Evolutionary conservation across 805 yeast genomes (phyloP).

Genomic region (Sungouiella blattae): DNA sequence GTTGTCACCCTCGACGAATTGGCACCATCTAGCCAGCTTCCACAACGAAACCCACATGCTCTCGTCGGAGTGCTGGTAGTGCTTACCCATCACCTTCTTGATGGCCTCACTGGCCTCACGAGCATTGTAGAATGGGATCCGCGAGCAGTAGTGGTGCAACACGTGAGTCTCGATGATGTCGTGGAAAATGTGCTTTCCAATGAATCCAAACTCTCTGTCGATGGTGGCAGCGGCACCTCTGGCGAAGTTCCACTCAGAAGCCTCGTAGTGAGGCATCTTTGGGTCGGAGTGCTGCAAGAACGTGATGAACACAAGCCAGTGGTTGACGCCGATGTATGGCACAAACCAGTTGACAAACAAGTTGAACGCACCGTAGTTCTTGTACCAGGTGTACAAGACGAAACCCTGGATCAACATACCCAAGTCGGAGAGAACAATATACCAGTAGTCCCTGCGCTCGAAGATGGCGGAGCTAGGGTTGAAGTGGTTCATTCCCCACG

Average conservation of each 20-base stretch:
- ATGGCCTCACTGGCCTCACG: slow-evolving; percentile 75
- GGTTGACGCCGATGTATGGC: slow-evolving; percentile 80
- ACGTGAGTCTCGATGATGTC: slow-evolving; percentile 91
- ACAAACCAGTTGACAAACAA: slow-evolving; percentile 66
- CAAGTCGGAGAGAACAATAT: slow-evolving; percentile 66
- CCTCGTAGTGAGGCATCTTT: slow-evolving; percentile 73
- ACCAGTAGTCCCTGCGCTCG: slow-evolving; percentile 70
- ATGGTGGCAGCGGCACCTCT: slow-evolving; percentile 90
- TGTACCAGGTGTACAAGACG: slow-evolving; percentile 57
- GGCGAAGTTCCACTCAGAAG: slow-evolving; percentile 76
- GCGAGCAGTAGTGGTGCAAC: slow-evolving; percentile 75
- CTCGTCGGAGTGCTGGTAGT: slow-evolving; percentile 63
- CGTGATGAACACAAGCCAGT: slow-evolving; percentile 87
- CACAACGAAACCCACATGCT: slow-evolving; percentile 71
- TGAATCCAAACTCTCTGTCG: slow-evolving; percentile 78
- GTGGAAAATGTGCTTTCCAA: slow-evolving; percentile 77
- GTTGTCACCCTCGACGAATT: slow-evolving; percentile 68
- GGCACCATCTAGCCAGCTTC: slow-evolving; percentile 62
- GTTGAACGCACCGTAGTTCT: slow-evolving; percentile 60
- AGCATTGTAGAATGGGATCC: slow-evolving; percentile 88
- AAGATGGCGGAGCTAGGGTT: slow-evolving; percentile 71
- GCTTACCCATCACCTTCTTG: slow-evolving; percentile 80
- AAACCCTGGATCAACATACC: slow-evolving; percentile 57
- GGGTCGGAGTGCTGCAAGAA: slow-evolving; percentile 82
- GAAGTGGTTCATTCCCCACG: slow-evolving; percentile 60